A percentile compares a stretch with the other conserved stretches of the same genome.
These are phyloP conservation scores for Aspergillus latus DNA, from an alignment of 2,329 filamentous ascomycete genomes.

Conservation along the genomic window DNA sequence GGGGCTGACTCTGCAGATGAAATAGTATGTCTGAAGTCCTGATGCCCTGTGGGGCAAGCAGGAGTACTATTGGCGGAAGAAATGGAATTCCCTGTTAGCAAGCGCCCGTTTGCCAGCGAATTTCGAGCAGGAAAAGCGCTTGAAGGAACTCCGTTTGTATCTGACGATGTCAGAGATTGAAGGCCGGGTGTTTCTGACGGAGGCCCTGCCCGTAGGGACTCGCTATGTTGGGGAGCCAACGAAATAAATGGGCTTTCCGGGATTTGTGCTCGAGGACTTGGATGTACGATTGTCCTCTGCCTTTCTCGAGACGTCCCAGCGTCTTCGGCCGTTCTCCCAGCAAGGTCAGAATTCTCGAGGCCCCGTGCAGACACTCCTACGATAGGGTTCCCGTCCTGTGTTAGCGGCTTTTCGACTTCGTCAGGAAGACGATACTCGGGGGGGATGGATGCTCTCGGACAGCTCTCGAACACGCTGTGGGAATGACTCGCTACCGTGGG, in stretches of 20 bases:
- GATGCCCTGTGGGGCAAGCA: not conserved
- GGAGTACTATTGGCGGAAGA: not conserved
- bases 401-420: conserved; percentile 12
- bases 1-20: conserved; percentile 6
- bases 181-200: not conserved
- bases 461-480: conserved; percentile 17
- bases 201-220: not conserved
- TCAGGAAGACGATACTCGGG: conserved; percentile 18
- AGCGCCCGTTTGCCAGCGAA: not conserved
- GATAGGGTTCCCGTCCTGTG: not conserved
- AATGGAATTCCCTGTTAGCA: not conserved
- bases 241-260: conserved; percentile 23
- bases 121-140: conserved; percentile 9
- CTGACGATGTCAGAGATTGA: not conserved
- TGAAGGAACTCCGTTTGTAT: not conserved
- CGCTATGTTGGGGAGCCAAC: conserved; percentile 1
- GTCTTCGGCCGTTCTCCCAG: not conserved
- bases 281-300: not conserved
- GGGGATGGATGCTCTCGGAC: conserved; percentile 16
- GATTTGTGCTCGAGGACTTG: conserved; percentile 18
- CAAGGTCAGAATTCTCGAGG: not conserved
- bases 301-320: not conserved
- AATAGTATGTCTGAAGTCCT: not conserved
- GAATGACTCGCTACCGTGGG: not conserved
- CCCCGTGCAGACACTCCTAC: not conserved